Base-by-base conservation (phyloP, 192 early-diverging fungal species). In the Pilobolus umbonatus region DNA sequence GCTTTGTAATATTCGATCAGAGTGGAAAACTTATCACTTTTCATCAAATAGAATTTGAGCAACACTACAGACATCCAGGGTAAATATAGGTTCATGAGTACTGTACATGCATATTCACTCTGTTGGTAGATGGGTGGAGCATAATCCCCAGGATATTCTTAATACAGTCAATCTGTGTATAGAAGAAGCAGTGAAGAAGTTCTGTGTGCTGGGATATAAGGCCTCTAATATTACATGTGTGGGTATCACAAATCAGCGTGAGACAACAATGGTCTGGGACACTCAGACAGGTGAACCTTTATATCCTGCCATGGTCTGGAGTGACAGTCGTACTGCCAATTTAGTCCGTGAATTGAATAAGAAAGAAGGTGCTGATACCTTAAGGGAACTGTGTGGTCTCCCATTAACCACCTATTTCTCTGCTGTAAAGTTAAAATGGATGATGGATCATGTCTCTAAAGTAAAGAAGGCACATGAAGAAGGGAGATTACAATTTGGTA, bases 181-280 rank as follows among this genome's bases (percentile, higher is more conserved):
- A 53, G 77, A 76, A 7, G 75, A 82, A 28, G 79, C 84, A 2
- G 70, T 81, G 44, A 74, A 77, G 39, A 83, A 87, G 34, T 75
- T 93, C 59, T 69, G 73, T 30, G 61, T 72, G n/a, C 55, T 80
- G 35, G 90, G 89, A 32, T 71, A 85, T 49, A 54, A 76, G 10
- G 57, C 75, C 32, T 73, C 55, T 11, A 69, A 77, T 55, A 81
- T 86, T 61, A 74, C 75, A 75, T 77, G 81, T 22, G 81, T 97
- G 19, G 94, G 94, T 1, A 88, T 97, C 58, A 97, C 94, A 15
- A 97, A 95, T 75, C 94, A 97, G 68, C 85, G 94, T 63, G 94
- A 97, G 65, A 97, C 94, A 0, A 84, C 86, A 4, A 81, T 94
- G 29, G 90, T 80, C n/a, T 97, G 93, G 91, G 93, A 97, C 74